Conservation (phyloP, 306 rosid species). For the Glycine soja region DNA sequence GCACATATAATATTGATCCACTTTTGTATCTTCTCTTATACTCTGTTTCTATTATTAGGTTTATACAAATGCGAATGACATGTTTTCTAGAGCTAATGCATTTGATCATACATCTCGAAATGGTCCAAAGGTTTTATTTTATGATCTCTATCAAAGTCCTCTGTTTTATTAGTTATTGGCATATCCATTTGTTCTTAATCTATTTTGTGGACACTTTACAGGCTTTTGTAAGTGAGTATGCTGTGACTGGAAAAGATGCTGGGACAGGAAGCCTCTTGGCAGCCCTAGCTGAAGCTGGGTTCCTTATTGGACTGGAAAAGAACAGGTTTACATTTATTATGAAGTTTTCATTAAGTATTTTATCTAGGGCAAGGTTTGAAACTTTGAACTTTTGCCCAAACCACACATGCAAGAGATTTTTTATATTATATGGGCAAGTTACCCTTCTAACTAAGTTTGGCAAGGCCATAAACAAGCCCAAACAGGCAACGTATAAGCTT, state of each 20-base stretch:
- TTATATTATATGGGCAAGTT: neutral
- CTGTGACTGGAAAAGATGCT: conserved; percentile 79
- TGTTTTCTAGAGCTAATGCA: conserved; percentile 66
- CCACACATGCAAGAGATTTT: neutral
- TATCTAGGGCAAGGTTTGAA: neutral
- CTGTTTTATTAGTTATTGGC: conserved; percentile 17
- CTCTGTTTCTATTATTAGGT: conserved; percentile 55
- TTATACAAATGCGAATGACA: conserved; percentile 71
- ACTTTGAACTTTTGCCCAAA: neutral
- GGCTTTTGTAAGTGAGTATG: conserved; percentile 99
- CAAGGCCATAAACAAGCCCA: neutral
- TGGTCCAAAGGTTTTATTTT: conserved; percentile 53
- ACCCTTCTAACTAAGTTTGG: neutral
- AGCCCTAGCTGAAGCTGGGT: conserved; percentile 86
- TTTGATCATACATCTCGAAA: conserved; percentile 65
- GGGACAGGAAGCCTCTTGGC: conserved; percentile 89
- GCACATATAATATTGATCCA: neutral
- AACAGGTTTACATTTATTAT: conserved; percentile 68
- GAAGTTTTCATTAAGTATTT: conserved; percentile 4
- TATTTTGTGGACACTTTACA: conserved; percentile 45
- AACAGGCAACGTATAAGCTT: neutral
- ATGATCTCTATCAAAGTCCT: conserved; percentile 26
- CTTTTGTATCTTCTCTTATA: conserved; percentile 36
- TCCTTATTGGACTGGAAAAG: conserved; percentile 87
- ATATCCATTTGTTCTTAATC: conserved; percentile 29